These are phyloP conservation scores for Blumeriella jaapii DNA, from an alignment of 2,329 filamentous ascomycete genomes.

Conservation along the genomic window DNA sequence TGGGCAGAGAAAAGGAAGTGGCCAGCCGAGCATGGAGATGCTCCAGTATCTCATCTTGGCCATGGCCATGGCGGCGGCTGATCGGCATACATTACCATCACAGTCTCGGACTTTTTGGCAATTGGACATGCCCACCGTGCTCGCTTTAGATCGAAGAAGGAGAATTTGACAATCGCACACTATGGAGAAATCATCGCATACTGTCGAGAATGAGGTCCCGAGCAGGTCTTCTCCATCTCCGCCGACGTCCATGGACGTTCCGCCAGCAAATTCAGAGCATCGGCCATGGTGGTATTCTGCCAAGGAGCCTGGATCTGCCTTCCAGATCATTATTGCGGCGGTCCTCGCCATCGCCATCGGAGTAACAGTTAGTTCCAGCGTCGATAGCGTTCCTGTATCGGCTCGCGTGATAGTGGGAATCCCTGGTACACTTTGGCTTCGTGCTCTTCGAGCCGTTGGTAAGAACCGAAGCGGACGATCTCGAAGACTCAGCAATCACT, in stretches of 20 bases:
- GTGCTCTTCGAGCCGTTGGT: conserved; percentile 2
- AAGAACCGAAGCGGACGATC: background rate
- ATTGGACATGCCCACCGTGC: too few species aligned
- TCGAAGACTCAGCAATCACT: background rate
- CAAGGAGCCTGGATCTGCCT: conserved; percentile 3
- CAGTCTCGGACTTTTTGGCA: too few species aligned
- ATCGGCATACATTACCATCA: too few species aligned
- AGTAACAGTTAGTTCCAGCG: background rate
- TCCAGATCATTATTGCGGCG: conserved; percentile 3
- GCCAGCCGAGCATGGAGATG: too few species aligned
- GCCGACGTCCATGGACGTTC: background rate
- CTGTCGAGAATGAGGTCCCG: too few species aligned
- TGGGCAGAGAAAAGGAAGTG: too few species aligned
- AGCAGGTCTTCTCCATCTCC: too few species aligned
- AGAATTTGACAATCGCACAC: too few species aligned
- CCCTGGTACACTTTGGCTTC: conserved; percentile 2
- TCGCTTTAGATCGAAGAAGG: too few species aligned
- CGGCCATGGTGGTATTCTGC: conserved; percentile 3
- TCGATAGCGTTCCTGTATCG: conserved; percentile 2
- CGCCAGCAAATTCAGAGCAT: background rate
- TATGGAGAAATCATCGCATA: too few species aligned
- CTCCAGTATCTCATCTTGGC: too few species aligned
- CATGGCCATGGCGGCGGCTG: too few species aligned
- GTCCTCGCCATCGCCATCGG: conserved; percentile 4
- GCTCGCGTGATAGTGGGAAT: conserved; percentile 1